Percentiles rank a stretch among this genome's conserved stretches.
phyloP scores from a whole-genome alignment of 2,329 filamentous ascomycete genomes.

The Dothistroma septosporum region DNA sequence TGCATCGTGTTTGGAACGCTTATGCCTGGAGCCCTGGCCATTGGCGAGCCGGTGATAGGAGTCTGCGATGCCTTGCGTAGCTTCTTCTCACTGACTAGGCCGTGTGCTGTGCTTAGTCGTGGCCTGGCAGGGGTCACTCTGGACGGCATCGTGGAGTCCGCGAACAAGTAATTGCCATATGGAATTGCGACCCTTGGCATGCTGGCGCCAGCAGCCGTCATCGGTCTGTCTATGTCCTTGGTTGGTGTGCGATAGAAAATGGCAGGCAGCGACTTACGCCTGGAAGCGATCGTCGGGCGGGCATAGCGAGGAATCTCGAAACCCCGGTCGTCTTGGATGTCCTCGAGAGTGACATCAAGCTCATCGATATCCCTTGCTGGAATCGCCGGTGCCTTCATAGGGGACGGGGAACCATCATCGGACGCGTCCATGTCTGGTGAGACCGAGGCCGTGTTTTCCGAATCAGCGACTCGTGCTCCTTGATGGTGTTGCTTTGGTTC shows the following conservation, averaged over 20 bases:
- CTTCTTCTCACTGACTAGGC: conserved; percentile 5
- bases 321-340: conserved; percentile 10
- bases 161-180: conserved; percentile 14
- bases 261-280: conserved; percentile 33
- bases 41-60: conserved; percentile 2
- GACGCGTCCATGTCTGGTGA: neutral
- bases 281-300: conserved; percentile 30
- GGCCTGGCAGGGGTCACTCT: conserved; percentile 1
- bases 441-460: neutral
- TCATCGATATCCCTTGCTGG: conserved; percentile 1
- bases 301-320: conserved; percentile 30
- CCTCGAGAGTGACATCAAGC: conserved; percentile 1
- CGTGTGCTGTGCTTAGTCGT: conserved; percentile 1
- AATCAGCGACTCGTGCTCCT: neutral
- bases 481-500: conserved; percentile 7
- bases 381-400: conserved; percentile 1
- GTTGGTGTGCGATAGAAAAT: conserved; percentile 19
- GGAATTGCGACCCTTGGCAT: conserved; percentile 22
- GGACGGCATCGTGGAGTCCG: neutral
- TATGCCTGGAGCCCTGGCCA: conserved; percentile 10
- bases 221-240: conserved; percentile 20
- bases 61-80: conserved; percentile 1
- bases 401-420: neutral
- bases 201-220: conserved; percentile 30
- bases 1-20: conserved; percentile 2